These are phyloP conservation scores for Arthonia radiata DNA, from an alignment of 495 filamentous ascomycete genomes.

Conservation along the genomic window DNA sequence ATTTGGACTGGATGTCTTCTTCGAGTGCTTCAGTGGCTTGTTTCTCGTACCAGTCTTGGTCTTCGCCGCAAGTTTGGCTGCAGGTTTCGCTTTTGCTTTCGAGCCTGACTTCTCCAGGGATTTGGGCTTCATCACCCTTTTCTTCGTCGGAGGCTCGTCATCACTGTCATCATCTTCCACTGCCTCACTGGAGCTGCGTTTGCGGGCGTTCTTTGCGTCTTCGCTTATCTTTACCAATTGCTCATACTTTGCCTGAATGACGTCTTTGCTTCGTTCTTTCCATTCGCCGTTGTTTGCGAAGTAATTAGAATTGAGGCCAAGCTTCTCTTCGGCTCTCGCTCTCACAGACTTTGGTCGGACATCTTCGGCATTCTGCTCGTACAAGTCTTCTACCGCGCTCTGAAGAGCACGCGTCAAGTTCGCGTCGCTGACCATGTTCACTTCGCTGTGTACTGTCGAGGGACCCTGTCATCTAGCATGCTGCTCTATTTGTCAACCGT, in stretches of 20 bases:
- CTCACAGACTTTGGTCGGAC: slow-evolving; percentile 57
- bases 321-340: slow-evolving; percentile 33
- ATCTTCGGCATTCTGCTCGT: no score
- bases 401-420: no score
- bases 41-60: slow-evolving; percentile 3
- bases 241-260: slow-evolving; percentile 47
- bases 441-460: no score
- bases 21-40: slow-evolving; percentile 5
- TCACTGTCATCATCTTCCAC: slow-evolving; percentile 16
- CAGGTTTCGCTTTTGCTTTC: slow-evolving; percentile 4
- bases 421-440: no score
- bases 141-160: slow-evolving; percentile 5
- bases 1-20: not conserved
- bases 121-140: slow-evolving; percentile 3
- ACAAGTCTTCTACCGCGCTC: no score
- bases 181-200: slow-evolving; percentile 2
- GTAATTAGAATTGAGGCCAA: slow-evolving; percentile 41
- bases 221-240: slow-evolving; percentile 33
- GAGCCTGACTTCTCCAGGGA: not conserved
- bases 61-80: slow-evolving; percentile 6
- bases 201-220: slow-evolving; percentile 3
- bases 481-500: no score
- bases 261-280: slow-evolving; percentile 53
- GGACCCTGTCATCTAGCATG: no score
- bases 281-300: slow-evolving; percentile 38